These are phyloP conservation scores for Aspergillus felis DNA, from an alignment of 2,329 filamentous ascomycete species.

Conservation along the genomic window DNA sequence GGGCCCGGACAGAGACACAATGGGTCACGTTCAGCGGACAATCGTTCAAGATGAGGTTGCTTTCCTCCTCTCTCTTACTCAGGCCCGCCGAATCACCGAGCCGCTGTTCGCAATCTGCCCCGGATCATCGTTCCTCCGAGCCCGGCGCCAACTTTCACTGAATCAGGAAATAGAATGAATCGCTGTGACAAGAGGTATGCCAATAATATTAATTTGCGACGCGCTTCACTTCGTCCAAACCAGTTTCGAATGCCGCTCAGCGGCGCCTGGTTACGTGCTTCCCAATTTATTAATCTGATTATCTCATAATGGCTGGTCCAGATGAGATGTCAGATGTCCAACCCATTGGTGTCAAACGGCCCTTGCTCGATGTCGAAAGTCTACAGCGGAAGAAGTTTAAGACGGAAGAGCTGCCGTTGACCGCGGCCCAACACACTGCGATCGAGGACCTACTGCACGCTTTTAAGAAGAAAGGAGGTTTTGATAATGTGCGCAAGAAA, in stretches of 20 bases:
- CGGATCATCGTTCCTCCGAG: conserved; percentile 13
- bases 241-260: not conserved
- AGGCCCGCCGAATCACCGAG: conserved; percentile 30
- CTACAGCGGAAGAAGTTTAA: conserved; percentile 50
- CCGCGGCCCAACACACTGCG: conserved; percentile 53
- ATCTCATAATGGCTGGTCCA: conserved; percentile 31
- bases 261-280: not conserved
- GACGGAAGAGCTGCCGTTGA: conserved; percentile 58
- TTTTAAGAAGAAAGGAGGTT: conserved; percentile 65
- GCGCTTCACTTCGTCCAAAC: not conserved
- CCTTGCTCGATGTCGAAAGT: conserved; percentile 29
- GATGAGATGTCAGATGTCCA: conserved; percentile 29
- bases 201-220: not conserved
- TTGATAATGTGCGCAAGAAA: conserved; percentile 59
- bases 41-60: conserved; percentile 22
- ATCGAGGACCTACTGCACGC: conserved; percentile 60
- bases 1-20: conserved; percentile 22
- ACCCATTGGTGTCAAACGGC: conserved; percentile 24
- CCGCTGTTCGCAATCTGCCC: conserved; percentile 30
- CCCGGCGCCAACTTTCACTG: conserved; percentile 4
- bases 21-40: conserved; percentile 22
- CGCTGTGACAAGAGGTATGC: not conserved
- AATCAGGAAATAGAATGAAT: conserved; percentile 5
- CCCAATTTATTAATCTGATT: not conserved
- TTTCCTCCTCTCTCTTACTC: not conserved